A percentile compares a stretch with the other conserved stretches of the same genome.
Evolutionary conservation across 2,329 filamentous ascomycete species (phyloP).

Genomic region (Xylariaceae sp.): DNA sequence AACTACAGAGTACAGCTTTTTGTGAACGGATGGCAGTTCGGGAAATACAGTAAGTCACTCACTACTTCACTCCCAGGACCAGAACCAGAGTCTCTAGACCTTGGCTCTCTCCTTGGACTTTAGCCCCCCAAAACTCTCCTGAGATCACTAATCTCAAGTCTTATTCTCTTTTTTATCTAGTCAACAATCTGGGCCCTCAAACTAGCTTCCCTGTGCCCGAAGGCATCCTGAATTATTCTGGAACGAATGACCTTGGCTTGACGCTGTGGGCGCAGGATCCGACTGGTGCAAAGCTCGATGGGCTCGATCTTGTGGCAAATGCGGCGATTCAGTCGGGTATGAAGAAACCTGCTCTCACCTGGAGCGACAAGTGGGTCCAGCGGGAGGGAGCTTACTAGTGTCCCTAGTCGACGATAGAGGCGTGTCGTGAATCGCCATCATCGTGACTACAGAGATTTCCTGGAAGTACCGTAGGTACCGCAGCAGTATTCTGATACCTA

Average conservation of each 20-base stretch:
- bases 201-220: slow-evolving; percentile 66
- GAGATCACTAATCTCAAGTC: neutral
- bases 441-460: neutral
- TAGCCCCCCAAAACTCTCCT: neutral
- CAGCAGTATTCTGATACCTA: neutral
- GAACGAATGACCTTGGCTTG: slow-evolving; percentile 63
- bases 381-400: slow-evolving; percentile 21
- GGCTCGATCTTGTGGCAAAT: slow-evolving; percentile 27
- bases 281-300: slow-evolving; percentile 51
- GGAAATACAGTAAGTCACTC: slow-evolving; percentile 33
- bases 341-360: slow-evolving; percentile 22
- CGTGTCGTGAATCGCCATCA: neutral
- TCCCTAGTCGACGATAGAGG: neutral
- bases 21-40: slow-evolving; percentile 72
- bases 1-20: slow-evolving; percentile 59
- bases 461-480: neutral
- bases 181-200: slow-evolving; percentile 63
- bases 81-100: no score
- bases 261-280: slow-evolving; percentile 62
- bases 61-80: no score
- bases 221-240: slow-evolving; percentile 65
- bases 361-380: slow-evolving; percentile 19
- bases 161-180: neutral
- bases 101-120: neutral
- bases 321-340: slow-evolving; percentile 25